These are phyloP conservation scores for Coelastrella sp. DNA, from an alignment of 139 green algal genomes.

Conservation along the genomic window DNA sequence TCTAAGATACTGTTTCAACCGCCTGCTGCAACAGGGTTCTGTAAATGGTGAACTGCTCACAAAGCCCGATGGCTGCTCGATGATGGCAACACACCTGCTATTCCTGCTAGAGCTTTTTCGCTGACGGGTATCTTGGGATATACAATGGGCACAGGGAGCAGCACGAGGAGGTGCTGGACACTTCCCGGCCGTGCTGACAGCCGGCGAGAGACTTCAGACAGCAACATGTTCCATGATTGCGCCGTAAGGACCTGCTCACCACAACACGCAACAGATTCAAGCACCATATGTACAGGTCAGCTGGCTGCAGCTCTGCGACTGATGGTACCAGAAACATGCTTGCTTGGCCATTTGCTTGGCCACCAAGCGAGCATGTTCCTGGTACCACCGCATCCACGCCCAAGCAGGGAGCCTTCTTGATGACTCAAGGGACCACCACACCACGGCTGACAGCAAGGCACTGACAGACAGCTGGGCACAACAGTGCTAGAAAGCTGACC, in stretches of 20 bases:
- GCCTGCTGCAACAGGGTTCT: too few species aligned
- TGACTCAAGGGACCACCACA: too few species aligned
- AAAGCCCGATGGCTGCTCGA: too few species aligned
- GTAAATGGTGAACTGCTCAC: too few species aligned
- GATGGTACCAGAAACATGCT: too few species aligned
- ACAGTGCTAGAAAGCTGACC: background rate
- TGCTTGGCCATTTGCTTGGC: too few species aligned
- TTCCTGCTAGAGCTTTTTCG: conserved; percentile 45
- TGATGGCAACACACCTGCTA: background rate
- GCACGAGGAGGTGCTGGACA: conserved; percentile 68
- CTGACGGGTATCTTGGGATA: conserved; percentile 65
- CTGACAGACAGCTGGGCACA: background rate
- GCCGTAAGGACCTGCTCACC: conserved; percentile 35
- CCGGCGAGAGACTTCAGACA: background rate
- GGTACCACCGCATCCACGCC: too few species aligned
- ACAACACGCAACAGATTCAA: background rate
- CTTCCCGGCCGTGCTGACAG: conserved; percentile 45
- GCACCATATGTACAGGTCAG: background rate
- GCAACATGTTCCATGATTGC: conserved; percentile 9
- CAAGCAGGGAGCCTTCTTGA: too few species aligned
- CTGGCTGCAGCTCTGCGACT: too few species aligned
- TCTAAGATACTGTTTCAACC: too few species aligned
- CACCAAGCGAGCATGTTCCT: too few species aligned
- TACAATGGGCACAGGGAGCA: conserved; percentile 67
- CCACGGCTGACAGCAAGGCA: too few species aligned